Evolutionary conservation across 306 rosid species (phyloP).

Genomic region (Vicia sativa): DNA sequence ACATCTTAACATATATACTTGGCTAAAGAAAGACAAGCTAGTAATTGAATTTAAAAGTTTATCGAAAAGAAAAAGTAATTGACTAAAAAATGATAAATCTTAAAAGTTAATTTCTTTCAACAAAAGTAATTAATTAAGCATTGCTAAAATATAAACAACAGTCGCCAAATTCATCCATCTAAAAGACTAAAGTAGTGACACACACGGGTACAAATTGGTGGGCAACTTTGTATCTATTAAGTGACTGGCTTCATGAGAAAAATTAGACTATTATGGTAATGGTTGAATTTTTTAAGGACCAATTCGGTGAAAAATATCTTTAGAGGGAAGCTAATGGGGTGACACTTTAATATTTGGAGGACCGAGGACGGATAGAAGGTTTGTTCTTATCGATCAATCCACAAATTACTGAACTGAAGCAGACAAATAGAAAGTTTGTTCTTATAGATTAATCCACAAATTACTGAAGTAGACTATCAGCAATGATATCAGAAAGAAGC

Average conservation of each 20-base stretch:
- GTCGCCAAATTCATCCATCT: constrained; percentile 3
- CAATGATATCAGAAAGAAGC: constrained; percentile 33
- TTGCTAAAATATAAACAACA: too few relatives aligned
- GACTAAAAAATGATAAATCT: too few relatives aligned
- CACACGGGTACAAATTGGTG: background rate
- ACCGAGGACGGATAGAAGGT: background rate
- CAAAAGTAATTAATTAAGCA: too few relatives aligned
- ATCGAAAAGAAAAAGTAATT: too few relatives aligned
- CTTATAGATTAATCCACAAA: constrained; percentile 11
- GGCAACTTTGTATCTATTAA: background rate
- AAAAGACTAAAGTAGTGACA: background rate
- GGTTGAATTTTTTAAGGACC: background rate
- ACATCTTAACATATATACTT: too few relatives aligned
- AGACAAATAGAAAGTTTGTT: background rate
- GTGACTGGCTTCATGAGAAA: background rate
- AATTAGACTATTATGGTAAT: background rate
- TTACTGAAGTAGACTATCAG: constrained; percentile 25
- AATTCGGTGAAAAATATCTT: constrained; percentile 6
- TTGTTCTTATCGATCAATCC: background rate
- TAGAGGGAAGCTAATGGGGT: constrained; percentile 5
- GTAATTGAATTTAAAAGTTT: too few relatives aligned
- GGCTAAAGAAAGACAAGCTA: too few relatives aligned
- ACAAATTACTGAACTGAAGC: constrained; percentile 19
- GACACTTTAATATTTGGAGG: constrained; percentile 8
- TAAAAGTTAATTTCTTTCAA: too few relatives aligned